Evolutionary conservation across 106 monocot genomes (phyloP).

Genomic region (Acorus gramineus): DNA sequence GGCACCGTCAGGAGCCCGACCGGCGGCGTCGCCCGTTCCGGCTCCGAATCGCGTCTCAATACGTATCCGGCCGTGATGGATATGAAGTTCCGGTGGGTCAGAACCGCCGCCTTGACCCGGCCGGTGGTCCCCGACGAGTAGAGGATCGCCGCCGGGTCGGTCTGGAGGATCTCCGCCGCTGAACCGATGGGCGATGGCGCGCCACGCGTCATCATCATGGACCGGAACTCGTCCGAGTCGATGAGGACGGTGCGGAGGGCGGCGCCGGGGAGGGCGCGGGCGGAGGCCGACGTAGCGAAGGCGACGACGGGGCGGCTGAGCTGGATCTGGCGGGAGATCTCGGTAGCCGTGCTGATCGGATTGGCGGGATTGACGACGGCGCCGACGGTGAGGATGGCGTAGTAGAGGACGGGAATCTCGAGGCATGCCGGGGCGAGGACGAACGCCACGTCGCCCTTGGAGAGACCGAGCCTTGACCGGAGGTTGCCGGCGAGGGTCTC

Average conservation of each 20-base stretch:
- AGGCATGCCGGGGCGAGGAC: constrained; percentile 28
- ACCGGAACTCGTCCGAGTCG: constrained; percentile 37
- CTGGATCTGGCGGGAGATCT: constrained; percentile 35
- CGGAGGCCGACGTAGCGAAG: constrained; percentile 29
- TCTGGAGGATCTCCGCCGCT: constrained; percentile 20
- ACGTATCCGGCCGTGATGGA: constrained; percentile 25
- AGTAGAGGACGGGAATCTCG: constrained; percentile 50
- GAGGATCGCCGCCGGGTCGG: constrained; percentile 52
- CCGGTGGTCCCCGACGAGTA: constrained; percentile 86
- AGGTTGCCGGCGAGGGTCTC: constrained; percentile 44
- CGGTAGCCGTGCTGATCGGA: constrained; percentile 37
- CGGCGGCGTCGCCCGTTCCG: neutral
- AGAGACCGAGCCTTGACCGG: constrained; percentile 3
- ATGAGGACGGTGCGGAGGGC: constrained; percentile 21
- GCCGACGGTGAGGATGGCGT: constrained; percentile 60
- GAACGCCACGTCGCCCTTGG: constrained; percentile 34
- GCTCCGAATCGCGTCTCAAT: neutral
- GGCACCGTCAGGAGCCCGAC: constrained; percentile 41
- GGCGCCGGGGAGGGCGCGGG: constrained; percentile 27
- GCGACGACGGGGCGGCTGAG: constrained; percentile 32
- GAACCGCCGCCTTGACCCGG: constrained; percentile 40
- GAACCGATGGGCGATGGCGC: neutral
- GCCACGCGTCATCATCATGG: neutral
- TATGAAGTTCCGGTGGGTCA: constrained; percentile 64
- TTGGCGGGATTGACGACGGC: constrained; percentile 47